These are phyloP conservation scores for Aspergillus funiculosus DNA, from an alignment of 495 filamentous ascomycete species.

Conservation along the genomic window DNA sequence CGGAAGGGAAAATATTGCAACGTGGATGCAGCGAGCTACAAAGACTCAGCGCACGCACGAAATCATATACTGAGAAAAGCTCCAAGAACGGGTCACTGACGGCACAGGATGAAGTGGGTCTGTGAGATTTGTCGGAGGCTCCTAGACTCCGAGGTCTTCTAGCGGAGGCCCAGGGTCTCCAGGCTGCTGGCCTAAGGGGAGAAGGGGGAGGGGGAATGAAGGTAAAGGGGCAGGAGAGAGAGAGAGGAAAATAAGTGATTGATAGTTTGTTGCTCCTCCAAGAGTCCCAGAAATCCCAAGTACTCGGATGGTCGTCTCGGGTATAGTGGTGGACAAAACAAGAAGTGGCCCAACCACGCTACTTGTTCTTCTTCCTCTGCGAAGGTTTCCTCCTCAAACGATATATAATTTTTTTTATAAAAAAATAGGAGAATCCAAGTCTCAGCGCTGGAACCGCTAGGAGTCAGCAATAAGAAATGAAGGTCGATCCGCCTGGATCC, in stretches of 20 bases:
- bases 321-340: slow-evolving; percentile 4
- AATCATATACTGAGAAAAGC: slow-evolving; percentile 3
- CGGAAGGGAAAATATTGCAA: not conserved
- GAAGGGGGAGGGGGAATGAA: slow-evolving; percentile 1
- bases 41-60: not conserved
- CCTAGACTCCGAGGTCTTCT: slow-evolving; percentile 20
- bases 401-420: slow-evolving; percentile 5
- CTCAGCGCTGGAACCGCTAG: slow-evolving; percentile 18
- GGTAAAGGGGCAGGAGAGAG: slow-evolving; percentile 2
- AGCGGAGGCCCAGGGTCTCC: slow-evolving; percentile 26
- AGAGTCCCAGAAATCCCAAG: not conserved
- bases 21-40: not conserved
- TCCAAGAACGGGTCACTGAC: slow-evolving; percentile 10
- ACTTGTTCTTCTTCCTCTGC: slow-evolving; percentile 4
- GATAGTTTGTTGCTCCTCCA: slow-evolving; percentile 1
- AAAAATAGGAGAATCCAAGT: slow-evolving; percentile 18
- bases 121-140: slow-evolving; percentile 24
- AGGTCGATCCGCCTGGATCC: slow-evolving; percentile 24
- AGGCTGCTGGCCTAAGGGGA: slow-evolving; percentile 6
- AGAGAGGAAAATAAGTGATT: slow-evolving; percentile 10
- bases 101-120: slow-evolving; percentile 34
- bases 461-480: slow-evolving; percentile 19
- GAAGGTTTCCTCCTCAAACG: slow-evolving; percentile 1
- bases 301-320: not conserved
- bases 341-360: slow-evolving; percentile 10